These are phyloP conservation scores for Pigoraptor vietnamica DNA, from an alignment of 78 protist species.

Conservation along the genomic window DNA sequence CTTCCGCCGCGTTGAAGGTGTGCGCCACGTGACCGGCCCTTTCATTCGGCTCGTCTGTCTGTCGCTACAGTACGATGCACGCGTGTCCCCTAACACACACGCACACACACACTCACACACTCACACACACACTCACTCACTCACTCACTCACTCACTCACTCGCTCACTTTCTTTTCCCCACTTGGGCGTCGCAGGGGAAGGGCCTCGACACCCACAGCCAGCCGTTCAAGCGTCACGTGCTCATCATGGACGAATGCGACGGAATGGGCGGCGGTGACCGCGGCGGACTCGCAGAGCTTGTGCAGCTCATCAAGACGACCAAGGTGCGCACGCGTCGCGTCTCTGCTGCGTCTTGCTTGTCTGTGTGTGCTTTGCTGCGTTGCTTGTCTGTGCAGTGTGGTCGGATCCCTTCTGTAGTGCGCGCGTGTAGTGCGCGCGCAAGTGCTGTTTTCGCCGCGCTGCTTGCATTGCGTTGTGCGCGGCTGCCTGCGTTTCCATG, in stretches of 20 bases:
- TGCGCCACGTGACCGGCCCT: no score
- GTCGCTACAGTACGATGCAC: no score
- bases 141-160: background rate
- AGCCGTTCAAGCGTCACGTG: constrained; percentile 16
- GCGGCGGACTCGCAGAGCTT: constrained; percentile 91
- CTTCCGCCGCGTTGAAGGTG: background rate
- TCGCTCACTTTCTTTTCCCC: background rate
- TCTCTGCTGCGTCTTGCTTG: background rate
- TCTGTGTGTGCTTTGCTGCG: background rate
- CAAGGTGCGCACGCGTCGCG: background rate
- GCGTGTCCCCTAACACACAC: background rate
- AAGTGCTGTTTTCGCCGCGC: no score
- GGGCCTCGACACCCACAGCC: background rate
- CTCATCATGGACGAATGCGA: constrained; percentile 96
- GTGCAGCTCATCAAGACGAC: constrained; percentile 46
- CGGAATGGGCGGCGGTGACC: constrained; percentile 93
- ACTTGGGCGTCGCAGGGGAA: background rate
- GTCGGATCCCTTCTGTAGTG: background rate
- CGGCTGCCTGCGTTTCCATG: background rate
- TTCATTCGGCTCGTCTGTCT: no score
- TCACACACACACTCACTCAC: background rate
- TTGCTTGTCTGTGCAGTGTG: background rate
- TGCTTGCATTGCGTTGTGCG: background rate
- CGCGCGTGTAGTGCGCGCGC: background rate
- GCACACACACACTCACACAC: background rate